Base-by-base conservation (phyloP, 2,329 filamentous ascomycete genomes). In the Fusarium sp. region DNA sequence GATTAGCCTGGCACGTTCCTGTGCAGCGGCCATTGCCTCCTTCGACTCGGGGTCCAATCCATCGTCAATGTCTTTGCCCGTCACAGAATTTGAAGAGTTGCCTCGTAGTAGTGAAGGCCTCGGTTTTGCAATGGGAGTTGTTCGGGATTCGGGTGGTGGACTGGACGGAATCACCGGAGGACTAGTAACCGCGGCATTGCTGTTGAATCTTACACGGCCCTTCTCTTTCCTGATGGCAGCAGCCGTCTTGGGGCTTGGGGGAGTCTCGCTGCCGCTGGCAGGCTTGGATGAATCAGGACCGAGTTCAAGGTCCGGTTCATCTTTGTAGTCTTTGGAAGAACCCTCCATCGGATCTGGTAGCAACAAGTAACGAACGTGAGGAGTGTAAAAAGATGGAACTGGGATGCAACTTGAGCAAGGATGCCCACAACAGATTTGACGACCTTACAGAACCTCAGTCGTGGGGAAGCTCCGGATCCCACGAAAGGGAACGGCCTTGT, bases 191-290 rank as follows among this genome's bases (percentile, higher is more conserved):
- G 72, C 80, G 27, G 82, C 80, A 61, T 78, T 81, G 75, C 82
- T 84, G 71, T 84, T 84, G 69, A 84, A 84, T 6, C 83, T 79
- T 27, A 84, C 83, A 27, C 83, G 80, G 3, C 80, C 82, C 67
- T 83, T 84, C 65, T 84, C 83, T 70, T 78, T 82, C 63, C 58
- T 75, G n/a, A 67, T 33, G 27, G 66, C 72, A 14, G 72, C 71
- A 46, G 61, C 64, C 1, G 58, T 58, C 20, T 58, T 61, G 14
- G 65, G 62, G 9, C 65, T 66, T n/a, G 63, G 64, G 6, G 71
- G 62, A 10, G 55, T 58, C 31, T 63, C 68, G 20, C 34, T 33
- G 23, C 51, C 42, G 49, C 62, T 42, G 38, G 38, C 23, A 16
- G 60, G 53, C 49, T 58, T 64, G 58, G 49, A 27, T 18, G 55